phyloP scores from a whole-genome alignment of 352 stramenopile species.

The Peronospora tabacina region DNA sequence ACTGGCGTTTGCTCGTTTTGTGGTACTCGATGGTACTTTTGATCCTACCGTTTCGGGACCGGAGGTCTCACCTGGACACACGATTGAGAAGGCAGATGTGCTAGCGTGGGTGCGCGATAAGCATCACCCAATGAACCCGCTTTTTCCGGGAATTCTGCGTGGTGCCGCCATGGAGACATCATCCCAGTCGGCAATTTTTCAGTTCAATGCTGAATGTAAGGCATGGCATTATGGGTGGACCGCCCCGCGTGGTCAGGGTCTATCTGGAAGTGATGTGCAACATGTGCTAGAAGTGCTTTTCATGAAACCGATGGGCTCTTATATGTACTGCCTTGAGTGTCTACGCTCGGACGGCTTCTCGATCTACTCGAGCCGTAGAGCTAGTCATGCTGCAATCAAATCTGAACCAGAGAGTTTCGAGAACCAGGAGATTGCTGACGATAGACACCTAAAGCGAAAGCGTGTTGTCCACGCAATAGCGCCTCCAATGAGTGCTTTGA shows the following conservation, averaged over 20 bases:
- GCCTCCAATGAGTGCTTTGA: constrained; percentile 22
- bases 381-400: constrained; percentile 52
- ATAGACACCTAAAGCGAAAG: constrained; percentile 55
- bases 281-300: constrained; percentile 76
- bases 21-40: constrained; percentile 68
- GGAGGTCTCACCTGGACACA: constrained; percentile 67
- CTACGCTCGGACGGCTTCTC: constrained; percentile 69
- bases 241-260: constrained; percentile 57
- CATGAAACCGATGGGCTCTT: constrained; percentile 77
- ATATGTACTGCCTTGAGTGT: constrained; percentile 75
- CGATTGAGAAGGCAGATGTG: constrained; percentile 63
- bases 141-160: constrained; percentile 67
- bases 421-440: constrained; percentile 31
- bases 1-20: constrained; percentile 57
- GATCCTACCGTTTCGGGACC: constrained; percentile 60
- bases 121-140: constrained; percentile 65
- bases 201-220: constrained; percentile 86
- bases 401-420: constrained; percentile 51
- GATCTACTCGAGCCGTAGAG: constrained; percentile 72
- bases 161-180: constrained; percentile 72
- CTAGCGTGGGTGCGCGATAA: constrained; percentile 61
- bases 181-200: constrained; percentile 75
- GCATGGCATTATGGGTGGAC: constrained; percentile 88
- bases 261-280: constrained; percentile 69
- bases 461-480: constrained; percentile 22